Base-by-base conservation (phyloP, 441 rosid species). In the Corymbia citriodora region DNA sequence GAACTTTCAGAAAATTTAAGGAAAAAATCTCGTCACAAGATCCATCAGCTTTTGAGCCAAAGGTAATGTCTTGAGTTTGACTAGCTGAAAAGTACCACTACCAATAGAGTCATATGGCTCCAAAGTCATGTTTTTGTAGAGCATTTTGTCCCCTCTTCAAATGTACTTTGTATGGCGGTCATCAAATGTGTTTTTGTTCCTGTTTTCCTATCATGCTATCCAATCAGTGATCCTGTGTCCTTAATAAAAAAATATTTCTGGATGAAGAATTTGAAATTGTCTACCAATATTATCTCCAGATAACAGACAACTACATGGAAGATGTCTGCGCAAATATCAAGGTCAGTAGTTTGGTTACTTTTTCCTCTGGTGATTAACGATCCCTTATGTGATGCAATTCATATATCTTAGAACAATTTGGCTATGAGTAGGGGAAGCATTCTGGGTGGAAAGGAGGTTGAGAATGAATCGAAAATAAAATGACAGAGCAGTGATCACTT, bases 1-100 rank as follows among this genome's bases (percentile, higher is more conserved):
- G 96, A 90, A 97, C 98, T 90, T 97, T 93, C 88, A 95, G 97
- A 92, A 96, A 95, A 92, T 98, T 95, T 90, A 96, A 96, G 93
- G 98, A 94, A 91, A 97, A 93, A 89, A 50, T 95, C 90, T 94
- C 88, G 87, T 91, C 96, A 63, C 98, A 96, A 88, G 96, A 95
- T 90, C 94, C 95, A 36, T 93, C 93, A 59, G 94, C 96, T 90
- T 92, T 94, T 88, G 94, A 94, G 92, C 93, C 92, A 50, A 96
- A 96, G 96, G 99, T 96, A 92, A 92, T 92, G 79, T 23, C 87
- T 48, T 9, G 59, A 13, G 90, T 25, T 85, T 87, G 48, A 45
- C 18, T 61, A 85, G 61, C 83, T 86, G 55, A 88, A 50, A 36
- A 61, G 70, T 89, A 49, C n/a, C 48, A 74, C 83, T 7, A 74